Base-by-base conservation (phyloP, 2,329 filamentous ascomycete genomes). In the Ascochyta koolunga region DNA sequence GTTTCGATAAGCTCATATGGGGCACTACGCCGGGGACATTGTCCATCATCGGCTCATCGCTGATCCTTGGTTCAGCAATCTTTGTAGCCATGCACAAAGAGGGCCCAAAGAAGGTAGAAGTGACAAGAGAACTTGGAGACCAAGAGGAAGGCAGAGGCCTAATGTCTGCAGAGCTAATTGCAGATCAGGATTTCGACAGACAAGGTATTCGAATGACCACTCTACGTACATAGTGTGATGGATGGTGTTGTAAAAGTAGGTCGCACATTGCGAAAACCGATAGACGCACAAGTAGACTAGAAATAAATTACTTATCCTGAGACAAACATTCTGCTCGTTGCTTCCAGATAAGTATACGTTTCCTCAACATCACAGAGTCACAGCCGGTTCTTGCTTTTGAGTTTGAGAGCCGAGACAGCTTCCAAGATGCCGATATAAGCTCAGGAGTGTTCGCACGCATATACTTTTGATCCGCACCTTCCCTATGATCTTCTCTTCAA, bases 51-150 rank as follows among this genome's bases (percentile, higher is more conserved):
- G 87, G 87, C 2, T 86, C 83, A 11, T 82, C 77, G 19, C 67
- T 89, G 58, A 89, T 90, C 58, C 68, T 89, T n/a, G 83, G 82
- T 0, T 84, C 84, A 57, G 87, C 86, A 2, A 77, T 89, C 24
- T 88, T 84, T 66, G 84, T 89, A 44, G 86, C 86, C 0, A 72
- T 86, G 66, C 78, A 81, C 50, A 81, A 80, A 51, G 79, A 80
- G 50, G 50, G 58, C 15, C 59, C 64, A 2, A 68, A 60, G 58
- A 71, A 64, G 47, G 56, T 58, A 21, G 51, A 50, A 50, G 41
- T 50, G 7, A 36, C 36, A 16, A 33, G 52, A 8, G 67, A 56
- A 19, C 46, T 56, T 13, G 62, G 58, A 5, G 52, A 49, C 19
- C 55, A 56, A 15, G 72, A 74, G 46, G 75, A 76, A 60, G 76